These are phyloP conservation scores for Sporothrix brasiliensis DNA, from an alignment of 2,329 filamentous ascomycete genomes.

Conservation along the genomic window DNA sequence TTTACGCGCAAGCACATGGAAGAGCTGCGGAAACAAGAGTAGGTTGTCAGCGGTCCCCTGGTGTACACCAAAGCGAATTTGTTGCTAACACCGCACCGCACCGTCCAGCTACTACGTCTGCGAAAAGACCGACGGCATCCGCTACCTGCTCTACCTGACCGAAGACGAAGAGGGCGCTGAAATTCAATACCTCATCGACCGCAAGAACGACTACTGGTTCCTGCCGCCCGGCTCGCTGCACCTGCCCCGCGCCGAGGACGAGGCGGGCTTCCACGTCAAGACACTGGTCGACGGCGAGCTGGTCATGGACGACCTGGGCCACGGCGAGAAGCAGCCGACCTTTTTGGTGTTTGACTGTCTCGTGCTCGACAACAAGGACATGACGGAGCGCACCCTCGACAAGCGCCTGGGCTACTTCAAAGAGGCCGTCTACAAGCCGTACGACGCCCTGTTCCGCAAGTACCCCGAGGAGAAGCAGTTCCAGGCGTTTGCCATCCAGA, in stretches of 20 bases:
- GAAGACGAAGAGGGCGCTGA: conserved; percentile 63
- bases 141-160: conserved; percentile 91
- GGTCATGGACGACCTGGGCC: conserved; percentile 75
- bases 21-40: conserved; percentile 81
- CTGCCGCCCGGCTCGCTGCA: conserved; percentile 71
- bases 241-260: conserved; percentile 70
- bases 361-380: conserved; percentile 72
- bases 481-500: conserved; percentile 78
- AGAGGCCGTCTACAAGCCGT: conserved; percentile 73
- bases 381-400: conserved; percentile 80
- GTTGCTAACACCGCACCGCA: not conserved
- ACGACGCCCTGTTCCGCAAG: conserved; percentile 62
- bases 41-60: conserved; percentile 39
- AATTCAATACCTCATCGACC: conserved; percentile 90
- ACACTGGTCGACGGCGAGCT: conserved; percentile 93
- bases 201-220: conserved; percentile 96
- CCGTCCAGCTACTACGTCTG: conserved; percentile 81
- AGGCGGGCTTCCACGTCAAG: conserved; percentile 68
- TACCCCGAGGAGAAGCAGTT: conserved; percentile 70
- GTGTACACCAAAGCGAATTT: no score
- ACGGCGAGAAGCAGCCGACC: conserved; percentile 70
- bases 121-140: conserved; percentile 96
- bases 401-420: conserved; percentile 88
- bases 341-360: conserved; percentile 95
- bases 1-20: conserved; percentile 79